Evolutionary conservation across 441 rosid species (phyloP), one percentile per base, ranked within the genome.

Genomic region (Erodium chrysanthum): DNA sequence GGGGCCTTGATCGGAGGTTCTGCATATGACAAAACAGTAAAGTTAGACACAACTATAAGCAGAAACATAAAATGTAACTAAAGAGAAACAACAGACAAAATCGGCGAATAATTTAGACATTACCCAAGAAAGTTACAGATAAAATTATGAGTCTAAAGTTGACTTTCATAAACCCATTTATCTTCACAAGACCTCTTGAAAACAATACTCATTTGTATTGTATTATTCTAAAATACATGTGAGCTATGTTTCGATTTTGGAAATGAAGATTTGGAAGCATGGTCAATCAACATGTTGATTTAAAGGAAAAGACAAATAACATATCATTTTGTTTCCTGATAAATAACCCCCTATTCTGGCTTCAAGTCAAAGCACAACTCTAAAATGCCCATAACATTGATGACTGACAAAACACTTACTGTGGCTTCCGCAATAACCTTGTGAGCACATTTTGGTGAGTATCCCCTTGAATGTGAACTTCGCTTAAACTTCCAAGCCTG

Each of bases 401-500:
- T 9, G 20, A 52, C 42, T 44, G 52, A 68, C 2, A 73, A 29
- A 76, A 67, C 64, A 82, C 96, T 87, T 84, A 90, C 98, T 83
- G 92, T 66, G 97, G 92, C 73, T 90, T 84, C 52, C 88, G 83
- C 76, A 92, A 84, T 71, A 95, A 83, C 70, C 87, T 85, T 40
- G 90, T 75, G 67, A 95, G 85, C 78, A 86, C 85, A 78, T 82
- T 87, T 74, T 89, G 96, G 67, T 88, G 88, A 60, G 81, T 73
- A 78, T 90, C 92, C 31, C 88, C 95, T 83, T 92, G 84, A 68
- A 83, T 75, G 73, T 87, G 81, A 65, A 68, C 92, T 72, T 88
- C 95, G 5, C 92, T 90, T 74, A 95, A 70, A 78, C 98, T 92
- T 74, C 97, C 97, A 4, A 95, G 83, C 58, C 98, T 88, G 66